Percentiles rank a stretch among this genome's conserved stretches.
Conservation (phyloP, 78 protist species). For the Pigoraptor vietnamica region DNA sequence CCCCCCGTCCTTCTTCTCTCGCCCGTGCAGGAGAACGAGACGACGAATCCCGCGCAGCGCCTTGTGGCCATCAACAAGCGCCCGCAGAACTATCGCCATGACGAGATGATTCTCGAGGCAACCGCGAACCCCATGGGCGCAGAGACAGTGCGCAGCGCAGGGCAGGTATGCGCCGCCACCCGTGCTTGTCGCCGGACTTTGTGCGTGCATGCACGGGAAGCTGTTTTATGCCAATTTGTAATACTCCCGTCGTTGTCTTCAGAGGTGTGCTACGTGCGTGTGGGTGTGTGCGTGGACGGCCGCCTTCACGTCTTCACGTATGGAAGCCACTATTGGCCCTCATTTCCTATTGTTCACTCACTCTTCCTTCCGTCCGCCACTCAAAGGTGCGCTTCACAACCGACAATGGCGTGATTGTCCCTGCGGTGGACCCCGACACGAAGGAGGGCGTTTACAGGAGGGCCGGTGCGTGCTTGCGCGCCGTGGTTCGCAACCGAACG, state of each 20-base stretch:
- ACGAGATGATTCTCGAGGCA: neutral
- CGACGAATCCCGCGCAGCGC: neutral
- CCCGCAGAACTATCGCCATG: neutral
- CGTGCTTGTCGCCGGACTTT: too few species aligned
- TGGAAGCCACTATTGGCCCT: neutral
- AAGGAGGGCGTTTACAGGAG: neutral
- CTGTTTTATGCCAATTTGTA: too few species aligned
- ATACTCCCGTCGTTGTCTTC: too few species aligned
- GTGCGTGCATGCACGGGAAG: too few species aligned
- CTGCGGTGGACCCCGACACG: neutral
- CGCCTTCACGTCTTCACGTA: neutral
- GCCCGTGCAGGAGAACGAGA: neutral
- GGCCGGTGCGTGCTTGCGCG: neutral
- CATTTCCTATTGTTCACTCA: neutral
- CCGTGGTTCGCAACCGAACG: neutral
- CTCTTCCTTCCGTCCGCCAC: neutral
- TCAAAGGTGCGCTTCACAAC: neutral
- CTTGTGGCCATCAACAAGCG: neutral
- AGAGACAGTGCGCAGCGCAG: neutral
- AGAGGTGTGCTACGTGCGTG: neutral
- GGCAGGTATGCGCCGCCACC: neutral
- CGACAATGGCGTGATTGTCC: neutral
- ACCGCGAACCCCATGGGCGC: neutral
- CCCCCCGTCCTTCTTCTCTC: neutral
- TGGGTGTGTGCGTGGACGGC: neutral